Percentiles rank a stretch among this genome's conserved stretches.
phyloP scores from a whole-genome alignment of 2,329 filamentous ascomycete species.

The Apiospora rasikravindrae region DNA sequence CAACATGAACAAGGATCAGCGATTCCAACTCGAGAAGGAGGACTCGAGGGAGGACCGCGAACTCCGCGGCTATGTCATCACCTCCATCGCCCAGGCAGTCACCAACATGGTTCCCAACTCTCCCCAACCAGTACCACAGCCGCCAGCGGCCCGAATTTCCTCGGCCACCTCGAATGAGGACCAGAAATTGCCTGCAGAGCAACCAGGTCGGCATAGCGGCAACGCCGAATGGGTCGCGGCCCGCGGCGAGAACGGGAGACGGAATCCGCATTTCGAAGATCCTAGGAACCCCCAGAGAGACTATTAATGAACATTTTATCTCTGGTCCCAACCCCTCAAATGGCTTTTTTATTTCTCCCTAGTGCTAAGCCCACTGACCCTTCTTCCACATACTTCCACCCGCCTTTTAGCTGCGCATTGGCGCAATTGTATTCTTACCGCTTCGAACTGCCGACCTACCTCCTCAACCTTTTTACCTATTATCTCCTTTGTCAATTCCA shows the following conservation, averaged over 20 bases:
- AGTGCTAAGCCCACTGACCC: constrained; percentile 1
- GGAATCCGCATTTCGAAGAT: constrained; percentile 46
- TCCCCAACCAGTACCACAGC: constrained; percentile 18
- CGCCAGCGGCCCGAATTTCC: constrained; percentile 18
- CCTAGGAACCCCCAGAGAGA: constrained; percentile 48
- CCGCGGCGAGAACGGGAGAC: constrained; percentile 48
- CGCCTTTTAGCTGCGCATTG: constrained; percentile 5
- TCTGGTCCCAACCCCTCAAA: not conserved
- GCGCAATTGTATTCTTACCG: constrained; percentile 6
- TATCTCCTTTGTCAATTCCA: constrained; percentile 5
- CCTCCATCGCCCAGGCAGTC: constrained; percentile 74
- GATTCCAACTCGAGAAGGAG: constrained; percentile 81
- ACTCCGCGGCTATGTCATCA: constrained; percentile 74
- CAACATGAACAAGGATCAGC: constrained; percentile 85
- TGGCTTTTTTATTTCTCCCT: not conserved
- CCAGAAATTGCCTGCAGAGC: constrained; percentile 65
- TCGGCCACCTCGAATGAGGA: constrained; percentile 50
- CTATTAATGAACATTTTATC: not conserved
- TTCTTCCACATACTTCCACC: constrained; percentile 13
- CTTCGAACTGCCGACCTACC: not conserved
- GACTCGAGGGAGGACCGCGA: constrained; percentile 78
- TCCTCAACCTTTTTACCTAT: constrained; percentile 14
- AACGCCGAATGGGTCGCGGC: constrained; percentile 58
- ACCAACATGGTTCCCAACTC: constrained; percentile 67
- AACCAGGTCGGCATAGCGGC: constrained; percentile 57